Percentiles rank a stretch among this genome's conserved stretches.
These are phyloP conservation scores for Dendrobium chrysotoxum DNA, from an alignment of 106 monocot genomes.

Conservation along the genomic window DNA sequence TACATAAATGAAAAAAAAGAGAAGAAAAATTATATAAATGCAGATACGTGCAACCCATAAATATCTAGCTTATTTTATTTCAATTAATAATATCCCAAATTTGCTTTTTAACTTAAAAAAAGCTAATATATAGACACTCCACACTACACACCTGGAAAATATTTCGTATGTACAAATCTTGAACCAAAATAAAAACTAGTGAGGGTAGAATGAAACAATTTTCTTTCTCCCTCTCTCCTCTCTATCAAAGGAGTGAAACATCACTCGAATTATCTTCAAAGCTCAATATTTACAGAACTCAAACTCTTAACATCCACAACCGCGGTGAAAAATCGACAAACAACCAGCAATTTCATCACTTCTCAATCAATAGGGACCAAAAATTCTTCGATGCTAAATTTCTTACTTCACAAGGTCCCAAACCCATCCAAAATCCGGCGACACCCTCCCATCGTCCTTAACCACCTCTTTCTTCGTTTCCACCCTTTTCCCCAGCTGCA, in stretches of 20 bases:
- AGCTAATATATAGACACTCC: too few species aligned
- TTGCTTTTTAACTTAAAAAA: too few species aligned
- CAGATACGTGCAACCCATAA: too few species aligned
- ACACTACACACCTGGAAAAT: too few species aligned
- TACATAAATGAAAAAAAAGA: too few species aligned
- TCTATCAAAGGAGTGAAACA: neutral
- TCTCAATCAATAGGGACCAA: neutral
- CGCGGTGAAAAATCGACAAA: neutral
- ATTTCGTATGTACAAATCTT: too few species aligned
- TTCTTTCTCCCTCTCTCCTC: neutral
- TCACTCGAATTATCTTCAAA: neutral
- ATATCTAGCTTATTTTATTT: too few species aligned
- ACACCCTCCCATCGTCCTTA: neutral
- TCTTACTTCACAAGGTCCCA: neutral
- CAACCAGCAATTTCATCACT: neutral
- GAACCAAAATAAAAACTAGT: too few species aligned
- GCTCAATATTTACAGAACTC: neutral
- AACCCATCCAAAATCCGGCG: slow-evolving; percentile 1
- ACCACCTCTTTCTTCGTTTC: neutral
- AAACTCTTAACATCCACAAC: neutral
- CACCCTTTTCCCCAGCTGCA: neutral
- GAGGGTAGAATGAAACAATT: too few species aligned
- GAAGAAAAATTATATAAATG: too few species aligned
- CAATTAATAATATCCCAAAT: too few species aligned
- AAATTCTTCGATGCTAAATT: neutral